A percentile compares a stretch with the other conserved stretches of the same genome.
phyloP scores from a whole-genome alignment of 2,329 filamentous ascomycete genomes.

The Exophiala bonariae region DNA sequence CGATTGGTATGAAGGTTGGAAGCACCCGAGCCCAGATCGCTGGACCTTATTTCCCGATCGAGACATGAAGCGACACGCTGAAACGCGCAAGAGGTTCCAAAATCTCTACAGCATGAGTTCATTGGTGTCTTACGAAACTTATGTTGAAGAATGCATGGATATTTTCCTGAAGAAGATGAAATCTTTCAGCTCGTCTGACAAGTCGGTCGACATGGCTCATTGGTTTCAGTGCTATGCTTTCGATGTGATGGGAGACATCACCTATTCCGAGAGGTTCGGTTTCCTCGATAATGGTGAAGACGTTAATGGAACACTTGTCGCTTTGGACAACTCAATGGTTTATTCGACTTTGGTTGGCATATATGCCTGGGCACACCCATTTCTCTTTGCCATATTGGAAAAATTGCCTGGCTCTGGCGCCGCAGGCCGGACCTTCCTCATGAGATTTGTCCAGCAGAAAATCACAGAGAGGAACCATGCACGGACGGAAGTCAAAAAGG shows the following conservation, averaged over 20 bases:
- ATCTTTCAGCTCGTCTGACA: constrained; percentile 32
- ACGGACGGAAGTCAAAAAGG: neutral
- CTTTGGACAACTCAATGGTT: constrained; percentile 31
- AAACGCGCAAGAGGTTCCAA: constrained; percentile 72
- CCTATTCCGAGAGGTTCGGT: constrained; percentile 32
- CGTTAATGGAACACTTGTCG: constrained; percentile 37
- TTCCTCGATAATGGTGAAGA: constrained; percentile 31
- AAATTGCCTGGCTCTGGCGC: constrained; percentile 53
- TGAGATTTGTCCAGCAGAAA: constrained; percentile 33
- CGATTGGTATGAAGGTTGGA: constrained; percentile 53
- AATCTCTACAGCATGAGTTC: constrained; percentile 51
- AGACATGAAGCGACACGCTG: constrained; percentile 71
- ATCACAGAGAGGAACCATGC: neutral
- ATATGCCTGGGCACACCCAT: constrained; percentile 31
- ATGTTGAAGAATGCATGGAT: constrained; percentile 72
- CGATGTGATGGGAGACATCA: constrained; percentile 34
- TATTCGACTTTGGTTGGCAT: constrained; percentile 44
- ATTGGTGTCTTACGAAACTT: constrained; percentile 55
- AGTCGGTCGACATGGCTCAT: constrained; percentile 26
- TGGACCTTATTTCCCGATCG: constrained; percentile 64
- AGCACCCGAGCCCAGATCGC: constrained; percentile 56
- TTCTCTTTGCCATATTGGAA: constrained; percentile 33
- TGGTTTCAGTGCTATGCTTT: constrained; percentile 42
- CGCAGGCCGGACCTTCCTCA: constrained; percentile 32
- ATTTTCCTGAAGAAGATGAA: neutral